Percentiles rank a stretch among this genome's conserved stretches.
These are phyloP conservation scores for Elsinoe fawcettii DNA, from an alignment of 2,329 filamentous ascomycete species.

Conservation along the genomic window DNA sequence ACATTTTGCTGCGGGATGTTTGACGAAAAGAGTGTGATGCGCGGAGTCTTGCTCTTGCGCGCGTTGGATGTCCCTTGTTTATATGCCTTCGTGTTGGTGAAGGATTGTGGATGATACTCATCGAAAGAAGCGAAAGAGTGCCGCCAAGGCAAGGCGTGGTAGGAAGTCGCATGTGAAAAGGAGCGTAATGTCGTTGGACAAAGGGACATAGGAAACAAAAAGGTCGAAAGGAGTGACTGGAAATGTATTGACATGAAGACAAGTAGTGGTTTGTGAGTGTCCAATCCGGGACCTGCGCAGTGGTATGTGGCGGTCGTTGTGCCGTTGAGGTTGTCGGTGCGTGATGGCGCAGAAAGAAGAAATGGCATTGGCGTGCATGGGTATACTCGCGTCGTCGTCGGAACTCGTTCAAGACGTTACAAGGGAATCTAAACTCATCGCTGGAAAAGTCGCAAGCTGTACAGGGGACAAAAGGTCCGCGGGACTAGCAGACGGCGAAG, in stretches of 20 bases:
- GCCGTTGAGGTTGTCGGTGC: background rate
- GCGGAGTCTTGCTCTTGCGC: conserved; percentile 10
- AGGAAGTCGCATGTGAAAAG: background rate
- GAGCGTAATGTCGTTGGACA: conserved; percentile 4
- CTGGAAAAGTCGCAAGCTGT: conserved; percentile 13
- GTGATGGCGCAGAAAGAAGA: background rate
- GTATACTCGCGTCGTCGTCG: conserved; percentile 13
- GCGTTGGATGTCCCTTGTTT: background rate
- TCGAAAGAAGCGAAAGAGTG: background rate
- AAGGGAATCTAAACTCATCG: conserved; percentile 6
- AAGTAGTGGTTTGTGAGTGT: background rate
- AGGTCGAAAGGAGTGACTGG: background rate
- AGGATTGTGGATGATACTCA: background rate
- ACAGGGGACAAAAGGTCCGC: conserved; percentile 6
- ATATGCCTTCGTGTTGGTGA: background rate
- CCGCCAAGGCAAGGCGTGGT: background rate
- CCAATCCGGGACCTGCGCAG: conserved; percentile 11
- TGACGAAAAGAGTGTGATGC: conserved; percentile 1
- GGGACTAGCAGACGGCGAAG: conserved; percentile 14
- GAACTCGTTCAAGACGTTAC: conserved; percentile 13
- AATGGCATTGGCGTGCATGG: conserved; percentile 3
- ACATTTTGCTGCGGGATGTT: background rate
- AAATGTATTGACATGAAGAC: conserved; percentile 12
- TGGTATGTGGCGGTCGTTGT: background rate
- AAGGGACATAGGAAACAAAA: background rate